A percentile compares a stretch with the other conserved stretches of the same genome.
These are phyloP conservation scores for Leishmania martiniquensis DNA, from an alignment of 208 protist genomes.

Conservation along the genomic window DNA sequence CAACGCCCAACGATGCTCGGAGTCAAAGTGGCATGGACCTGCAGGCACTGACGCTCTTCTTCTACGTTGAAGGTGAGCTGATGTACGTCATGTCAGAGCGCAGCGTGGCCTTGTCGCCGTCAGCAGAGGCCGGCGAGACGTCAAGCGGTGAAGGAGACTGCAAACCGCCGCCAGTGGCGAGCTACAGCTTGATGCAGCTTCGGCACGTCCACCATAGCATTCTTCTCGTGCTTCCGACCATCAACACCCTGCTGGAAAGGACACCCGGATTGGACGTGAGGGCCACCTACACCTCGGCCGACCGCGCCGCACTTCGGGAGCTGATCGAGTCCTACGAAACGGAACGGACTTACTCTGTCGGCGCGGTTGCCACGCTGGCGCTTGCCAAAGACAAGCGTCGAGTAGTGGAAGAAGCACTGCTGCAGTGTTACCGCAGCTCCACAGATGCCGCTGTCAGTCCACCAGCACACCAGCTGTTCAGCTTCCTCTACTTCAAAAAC, in stretches of 20 bases:
- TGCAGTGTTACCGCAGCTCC: constrained; percentile 13
- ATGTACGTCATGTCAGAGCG: constrained; percentile 60
- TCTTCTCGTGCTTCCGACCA: constrained; percentile 58
- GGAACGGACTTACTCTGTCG: constrained; percentile 49
- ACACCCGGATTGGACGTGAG: constrained; percentile 64
- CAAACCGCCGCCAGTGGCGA: constrained; percentile 15
- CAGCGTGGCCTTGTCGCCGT: neutral
- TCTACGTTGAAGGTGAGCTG: constrained; percentile 52
- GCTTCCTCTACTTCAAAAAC: constrained; percentile 21
- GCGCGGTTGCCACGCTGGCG: constrained; percentile 44
- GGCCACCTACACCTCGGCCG: constrained; percentile 53
- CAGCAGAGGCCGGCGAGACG: neutral
- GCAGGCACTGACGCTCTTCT: constrained; percentile 47
- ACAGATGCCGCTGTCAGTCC: constrained; percentile 15
- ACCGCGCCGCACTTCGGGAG: constrained; percentile 48
- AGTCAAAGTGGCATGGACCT: neutral
- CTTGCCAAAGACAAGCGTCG: constrained; percentile 22
- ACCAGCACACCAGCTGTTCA: constrained; percentile 51
- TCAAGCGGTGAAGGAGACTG: neutral
- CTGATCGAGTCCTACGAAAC: constrained; percentile 53
- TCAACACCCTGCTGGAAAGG: constrained; percentile 46
- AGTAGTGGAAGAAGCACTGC: constrained; percentile 23
- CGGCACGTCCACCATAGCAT: constrained; percentile 56
- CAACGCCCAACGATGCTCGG: neutral
- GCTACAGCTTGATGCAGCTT: constrained; percentile 47